Evolutionary conservation across 805 yeast genomes (phyloP), one percentile per base, ranked within the genome.

Genomic region (Candida sphagnicola): DNA sequence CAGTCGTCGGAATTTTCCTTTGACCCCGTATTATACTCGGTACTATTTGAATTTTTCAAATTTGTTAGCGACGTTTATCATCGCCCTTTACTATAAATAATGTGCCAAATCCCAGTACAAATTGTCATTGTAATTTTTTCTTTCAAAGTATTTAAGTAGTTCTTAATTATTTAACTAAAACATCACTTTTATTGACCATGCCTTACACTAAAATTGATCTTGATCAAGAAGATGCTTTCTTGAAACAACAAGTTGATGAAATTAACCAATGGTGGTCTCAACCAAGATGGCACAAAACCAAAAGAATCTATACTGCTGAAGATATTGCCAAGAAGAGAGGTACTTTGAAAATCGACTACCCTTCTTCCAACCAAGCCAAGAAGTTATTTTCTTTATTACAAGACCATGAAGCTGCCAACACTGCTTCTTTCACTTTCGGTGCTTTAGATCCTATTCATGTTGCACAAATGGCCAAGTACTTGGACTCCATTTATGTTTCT

Each of bases 381-480:
- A 91, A 91, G 65, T 77, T 91, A 51, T 91, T 61, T 71, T 65
- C 68, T 45, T 64, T 86, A 31, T 73, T 91, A 43, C 67, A 70
- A 46, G 80, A 85, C 59, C 97, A 88, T 59, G 87, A 77, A 61
- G 62, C 63, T 43, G 70, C 82, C 49, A 80, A 80, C 59, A 78
- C 95, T 33, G 84, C 79, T 26, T 83, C 96, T 16, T 82, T 80
- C 74, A 89, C 97, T 24, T 90, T 88, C 59, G 98, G 97, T 61
- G 97, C 97, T 17, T 74, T 91, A 54, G 97, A 91, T 64, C 96
- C 97, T 18, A 84, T 91, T 50, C 97, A 91, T 61, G 88, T 89
- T 48, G 73, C 96, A 44, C 97, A 91, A 69, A 91, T 91, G 98
- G 95, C 96, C 53, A 87, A 86, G 65, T 88, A 87, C 67, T 74